Conservation (phyloP, 1,284 basidiomycete species). For the Heterobasidion parviporum region DNA sequence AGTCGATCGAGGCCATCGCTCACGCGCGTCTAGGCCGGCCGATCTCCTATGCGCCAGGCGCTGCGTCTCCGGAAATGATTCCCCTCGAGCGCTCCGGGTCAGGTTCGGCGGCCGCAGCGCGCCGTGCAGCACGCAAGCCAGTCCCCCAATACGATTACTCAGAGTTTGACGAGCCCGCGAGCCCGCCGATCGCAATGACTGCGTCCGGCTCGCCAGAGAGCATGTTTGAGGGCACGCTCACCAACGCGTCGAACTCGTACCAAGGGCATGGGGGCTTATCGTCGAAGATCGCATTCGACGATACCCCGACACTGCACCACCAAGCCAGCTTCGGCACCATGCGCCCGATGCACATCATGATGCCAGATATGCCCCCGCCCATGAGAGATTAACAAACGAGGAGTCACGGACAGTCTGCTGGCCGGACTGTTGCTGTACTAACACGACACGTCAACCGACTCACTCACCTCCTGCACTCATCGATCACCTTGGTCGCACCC, state of each 20-base stretch:
- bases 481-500: no score
- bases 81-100: conserved; percentile 16
- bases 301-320: conserved; percentile 20
- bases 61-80: conserved; percentile 11
- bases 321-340: conserved; percentile 25
- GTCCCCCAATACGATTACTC: conserved; percentile 28
- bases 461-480: background rate
- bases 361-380: conserved; percentile 24
- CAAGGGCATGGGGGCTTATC: background rate
- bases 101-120: conserved; percentile 1
- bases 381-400: background rate
- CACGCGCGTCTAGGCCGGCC: conserved; percentile 12
- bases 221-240: background rate
- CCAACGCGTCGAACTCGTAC: background rate
- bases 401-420: background rate
- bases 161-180: conserved; percentile 1
- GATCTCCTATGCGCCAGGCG: conserved; percentile 8
- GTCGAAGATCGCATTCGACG: conserved; percentile 13
- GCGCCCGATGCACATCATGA: conserved; percentile 25
- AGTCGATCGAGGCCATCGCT: conserved; percentile 13
- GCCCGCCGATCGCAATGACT: background rate
- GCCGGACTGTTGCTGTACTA: background rate
- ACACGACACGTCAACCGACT: background rate
- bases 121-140: conserved; percentile 27
- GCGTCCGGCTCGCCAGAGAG: background rate